Percentiles rank a stretch among this genome's conserved stretches.
Conservation (phyloP, 805 yeast species). For the Komagataella pseudopastoris region DNA sequence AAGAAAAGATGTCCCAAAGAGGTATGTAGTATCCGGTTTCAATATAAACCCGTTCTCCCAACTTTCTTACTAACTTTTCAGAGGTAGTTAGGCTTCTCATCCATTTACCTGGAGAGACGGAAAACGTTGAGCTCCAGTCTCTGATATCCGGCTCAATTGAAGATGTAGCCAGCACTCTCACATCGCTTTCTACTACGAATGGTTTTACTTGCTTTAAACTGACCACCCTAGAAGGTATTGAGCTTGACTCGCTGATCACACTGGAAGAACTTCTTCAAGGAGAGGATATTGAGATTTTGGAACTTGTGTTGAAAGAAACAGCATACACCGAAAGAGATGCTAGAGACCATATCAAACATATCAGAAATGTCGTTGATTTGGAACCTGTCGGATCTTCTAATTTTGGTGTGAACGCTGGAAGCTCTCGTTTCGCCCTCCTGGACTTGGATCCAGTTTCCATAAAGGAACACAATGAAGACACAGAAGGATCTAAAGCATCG, state of each 20-base stretch:
- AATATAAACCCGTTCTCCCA: background rate
- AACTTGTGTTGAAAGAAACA: constrained; percentile 32
- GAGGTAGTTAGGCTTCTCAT: constrained; percentile 2
- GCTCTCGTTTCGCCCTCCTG: constrained; percentile 30
- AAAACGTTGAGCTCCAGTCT: background rate
- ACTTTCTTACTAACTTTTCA: background rate
- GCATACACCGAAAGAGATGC: constrained; percentile 51
- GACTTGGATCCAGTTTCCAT: constrained; percentile 17
- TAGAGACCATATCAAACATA: constrained; percentile 45
- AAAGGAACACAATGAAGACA: constrained; percentile 6
- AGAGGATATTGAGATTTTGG: constrained; percentile 9
- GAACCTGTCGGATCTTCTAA: constrained; percentile 26
- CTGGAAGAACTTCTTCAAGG: constrained; percentile 4
- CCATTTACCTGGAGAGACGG: constrained; percentile 2
- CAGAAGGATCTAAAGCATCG: constrained; percentile 5
- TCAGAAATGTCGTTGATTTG: constrained; percentile 48
- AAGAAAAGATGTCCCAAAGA: background rate
- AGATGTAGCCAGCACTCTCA: background rate
- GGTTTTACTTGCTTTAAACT: background rate
- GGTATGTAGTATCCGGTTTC: background rate
- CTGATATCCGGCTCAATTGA: background rate
- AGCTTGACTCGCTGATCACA: background rate
- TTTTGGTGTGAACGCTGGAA: constrained; percentile 32
- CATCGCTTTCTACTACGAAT: background rate
- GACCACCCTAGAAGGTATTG: constrained; percentile 1